phyloP scores from a whole-genome alignment of 345 rosid species.

The Rhizophora apiculata region DNA sequence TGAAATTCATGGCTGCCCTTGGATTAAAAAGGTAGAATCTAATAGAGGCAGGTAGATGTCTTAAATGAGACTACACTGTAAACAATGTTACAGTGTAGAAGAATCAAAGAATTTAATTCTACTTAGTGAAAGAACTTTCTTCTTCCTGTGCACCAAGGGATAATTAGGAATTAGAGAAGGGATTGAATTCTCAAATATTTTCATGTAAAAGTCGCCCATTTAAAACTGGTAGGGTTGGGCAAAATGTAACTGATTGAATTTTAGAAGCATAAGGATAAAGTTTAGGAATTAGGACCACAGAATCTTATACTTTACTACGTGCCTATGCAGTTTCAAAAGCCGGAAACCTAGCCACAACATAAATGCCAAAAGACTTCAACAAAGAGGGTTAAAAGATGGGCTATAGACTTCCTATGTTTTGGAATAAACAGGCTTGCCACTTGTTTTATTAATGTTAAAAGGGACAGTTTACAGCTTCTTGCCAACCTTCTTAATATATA shows the following conservation, averaged over 20 bases:
- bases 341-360: conserved; percentile 6
- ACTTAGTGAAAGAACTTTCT: no score
- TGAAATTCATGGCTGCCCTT: not conserved
- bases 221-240: not conserved
- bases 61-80: conserved; percentile 6
- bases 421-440: conserved; percentile 28
- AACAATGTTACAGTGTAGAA: no score
- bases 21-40: not conserved
- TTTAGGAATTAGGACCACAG: not conserved
- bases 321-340: conserved; percentile 5
- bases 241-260: not conserved
- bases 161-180: no score
- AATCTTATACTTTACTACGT: no score
- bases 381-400: no score
- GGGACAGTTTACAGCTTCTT: conserved; percentile 11
- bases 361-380: not conserved
- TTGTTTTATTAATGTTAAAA: conserved; percentile 13
- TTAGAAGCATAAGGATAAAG: not conserved
- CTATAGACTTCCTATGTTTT: not conserved
- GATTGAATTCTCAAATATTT: no score
- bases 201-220: no score
- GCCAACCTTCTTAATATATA: not conserved
- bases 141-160: no score
- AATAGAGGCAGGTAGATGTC: not conserved
- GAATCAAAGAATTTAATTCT: no score